Base-by-base conservation (phyloP, 768 basidiomycete species). In the Phaffia tasmanica region DNA sequence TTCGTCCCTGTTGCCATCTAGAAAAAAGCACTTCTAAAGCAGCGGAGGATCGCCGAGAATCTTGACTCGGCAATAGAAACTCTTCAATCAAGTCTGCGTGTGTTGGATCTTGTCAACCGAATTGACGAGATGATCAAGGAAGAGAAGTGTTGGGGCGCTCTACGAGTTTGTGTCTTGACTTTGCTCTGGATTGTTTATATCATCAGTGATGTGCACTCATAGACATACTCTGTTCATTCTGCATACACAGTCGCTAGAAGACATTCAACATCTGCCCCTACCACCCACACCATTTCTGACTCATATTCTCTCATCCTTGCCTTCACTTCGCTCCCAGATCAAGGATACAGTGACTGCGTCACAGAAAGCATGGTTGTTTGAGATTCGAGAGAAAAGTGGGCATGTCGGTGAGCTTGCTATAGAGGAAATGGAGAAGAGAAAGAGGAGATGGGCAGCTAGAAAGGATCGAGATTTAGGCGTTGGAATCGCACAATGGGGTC, bases 21-120 rank as follows among this genome's bases (percentile, higher is more conserved):
- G 83, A 98, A 98, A 79, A 85, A 86, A 63, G 83, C 85, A 4
- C 77, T 98, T 68, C 78, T 98, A 19, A 88, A 94, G 75, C 86
- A 87, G 19, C 89, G 88, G 79, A 89, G 89, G 78, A 93, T 94
- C 0, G 90, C 90, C 4, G 83, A 86, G 14, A 93, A 98, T 76
- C 80, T 99, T 53, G 95, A 99, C 77, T 92, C 97, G 76, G 89
- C 89, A 19, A 92, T 99, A 71, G 95, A 98, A 74, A 89, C 89
- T 9, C 78, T 98, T 16, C 93, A 98, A 77, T 87, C 89, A 18
- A 94, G 89, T 73, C 78, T 99, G 68, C 84, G 91, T 67, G 85
- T 98, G 5, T 79, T 99, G 70, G 95, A 99, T 74, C 85, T 95
- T 67, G 86, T 95, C 18, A 83, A 91, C 76, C 84, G 91, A 54